A percentile compares a stretch with the other conserved stretches of the same genome.
phyloP scores from a whole-genome alignment of 1,284 basidiomycete species.

The Puccinia novopanici region DNA sequence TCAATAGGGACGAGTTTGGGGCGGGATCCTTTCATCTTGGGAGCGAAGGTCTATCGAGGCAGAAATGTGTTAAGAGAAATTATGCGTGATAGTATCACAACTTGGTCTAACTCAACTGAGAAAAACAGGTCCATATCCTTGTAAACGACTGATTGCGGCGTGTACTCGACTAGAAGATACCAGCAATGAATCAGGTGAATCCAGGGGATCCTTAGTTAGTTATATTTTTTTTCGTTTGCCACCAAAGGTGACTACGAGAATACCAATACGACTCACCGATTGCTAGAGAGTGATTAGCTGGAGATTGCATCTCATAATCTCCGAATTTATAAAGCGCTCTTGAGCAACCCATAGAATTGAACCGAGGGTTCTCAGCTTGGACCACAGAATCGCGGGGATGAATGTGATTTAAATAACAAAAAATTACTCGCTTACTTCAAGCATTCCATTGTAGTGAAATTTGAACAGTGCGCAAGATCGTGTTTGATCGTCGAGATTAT shows the following conservation, averaged over 20 bases:
- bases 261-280: conserved; percentile 62
- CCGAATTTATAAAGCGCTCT: conserved; percentile 47
- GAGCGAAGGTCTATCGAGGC: conserved; percentile 31
- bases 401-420: background rate
- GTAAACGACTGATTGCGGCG: conserved; percentile 63
- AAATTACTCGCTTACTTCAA: conserved; percentile 32
- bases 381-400: background rate
- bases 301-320: conserved; percentile 36
- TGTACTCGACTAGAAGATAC: conserved; percentile 62
- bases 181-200: background rate
- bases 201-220: conserved; percentile 61
- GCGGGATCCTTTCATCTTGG: conserved; percentile 57
- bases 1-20: conserved; percentile 63
- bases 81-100: background rate
- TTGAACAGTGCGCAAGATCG: conserved; percentile 38
- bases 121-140: conserved; percentile 64
- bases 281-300: conserved; percentile 61
- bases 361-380: background rate
- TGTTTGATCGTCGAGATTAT: conserved; percentile 10
- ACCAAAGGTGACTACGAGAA: conserved; percentile 60
- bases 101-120: conserved; percentile 58
- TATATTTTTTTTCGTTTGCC: conserved; percentile 59
- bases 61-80: background rate
- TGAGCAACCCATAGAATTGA: background rate
- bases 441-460: conserved; percentile 36